A percentile compares a stretch with the other conserved stretches of the same genome.
Evolutionary conservation across 257 asterid species (phyloP).

Genomic region (Thymus mandschuricus): DNA sequence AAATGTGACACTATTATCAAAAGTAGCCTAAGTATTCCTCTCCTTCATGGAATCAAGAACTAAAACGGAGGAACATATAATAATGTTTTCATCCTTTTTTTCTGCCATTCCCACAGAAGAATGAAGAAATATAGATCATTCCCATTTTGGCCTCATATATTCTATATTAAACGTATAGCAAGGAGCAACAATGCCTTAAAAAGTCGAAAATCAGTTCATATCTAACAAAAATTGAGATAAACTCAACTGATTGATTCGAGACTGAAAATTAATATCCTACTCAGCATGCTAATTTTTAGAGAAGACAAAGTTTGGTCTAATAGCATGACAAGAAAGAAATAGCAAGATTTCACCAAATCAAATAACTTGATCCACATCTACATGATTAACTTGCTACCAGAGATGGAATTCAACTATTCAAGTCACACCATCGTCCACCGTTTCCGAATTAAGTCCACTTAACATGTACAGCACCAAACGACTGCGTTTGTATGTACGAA

Average conservation of each 20-base stretch:
- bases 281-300: neutral
- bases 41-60: neutral
- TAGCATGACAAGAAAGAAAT: neutral
- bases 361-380: neutral
- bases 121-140: neutral
- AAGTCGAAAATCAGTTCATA: neutral
- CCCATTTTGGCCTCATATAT: neutral
- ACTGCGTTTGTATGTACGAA: conserved; percentile 82
- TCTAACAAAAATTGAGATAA: neutral
- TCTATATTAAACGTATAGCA: neutral
- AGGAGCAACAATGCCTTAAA: neutral
- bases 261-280: neutral
- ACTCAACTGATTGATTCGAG: neutral
- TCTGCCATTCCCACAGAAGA: neutral
- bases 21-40: neutral
- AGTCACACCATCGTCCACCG: neutral
- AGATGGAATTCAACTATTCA: conserved; percentile 4
- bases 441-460: conserved; percentile 68
- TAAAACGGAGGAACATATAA: neutral
- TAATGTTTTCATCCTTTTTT: neutral
- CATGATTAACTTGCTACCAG: neutral
- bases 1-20: neutral
- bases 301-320: neutral
- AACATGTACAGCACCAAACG: conserved; percentile 76
- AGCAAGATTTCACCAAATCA: conserved; percentile 6